Base-by-base conservation (phyloP, 2,329 filamentous ascomycete species). In the Diaporthe citriasiana region DNA sequence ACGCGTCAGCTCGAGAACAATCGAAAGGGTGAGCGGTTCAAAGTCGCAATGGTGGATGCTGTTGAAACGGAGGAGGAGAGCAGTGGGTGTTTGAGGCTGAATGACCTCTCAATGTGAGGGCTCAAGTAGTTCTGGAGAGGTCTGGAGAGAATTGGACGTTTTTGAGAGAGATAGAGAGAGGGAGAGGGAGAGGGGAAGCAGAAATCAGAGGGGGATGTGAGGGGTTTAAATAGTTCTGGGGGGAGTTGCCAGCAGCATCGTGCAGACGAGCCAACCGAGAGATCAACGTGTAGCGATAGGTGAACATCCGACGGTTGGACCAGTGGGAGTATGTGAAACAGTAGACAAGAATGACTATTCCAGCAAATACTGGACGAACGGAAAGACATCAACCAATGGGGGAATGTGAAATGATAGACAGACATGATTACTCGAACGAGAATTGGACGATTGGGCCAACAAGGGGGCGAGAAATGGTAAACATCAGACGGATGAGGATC, bases 201-300 rank as follows among this genome's bases (percentile, higher is more conserved):
- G 45, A 19, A 51, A 51, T 30, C 19, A n/a, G 8, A 22, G 45
- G 15, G 63, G 10, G 63, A 25, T 19, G 30, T 15, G 15, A 12
- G 6, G 47, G 63, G 63, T 53, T 27, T 68, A 68, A 68, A 22
- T 68, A 68, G 30, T 40, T 53, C 25, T 40, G 15, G 47, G 33
- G 25, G 19, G 30, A 53, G 7, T 19, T 53, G 25, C 63, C 45
- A 40, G 30, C n/a, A 22, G 27, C 19, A 27, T 19, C 15, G 4
- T 53, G 13, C 35, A 25, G 63, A 57, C 13, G 33, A 25, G 47
- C 19, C 17, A 12, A 22, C 45, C 47, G 53, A 53, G 30, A 17
- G 22, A 53, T 53, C 35, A 68, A 40, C 10, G 63, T 7, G n/a
- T 3, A 22, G 15, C n/a, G 27, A 12, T 22, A 22, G 53, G 19